Percentiles rank a stretch among this genome's conserved stretches.
These are phyloP conservation scores for Trichoderma asperelloides DNA, from an alignment of 495 filamentous ascomycete species.

Conservation along the genomic window DNA sequence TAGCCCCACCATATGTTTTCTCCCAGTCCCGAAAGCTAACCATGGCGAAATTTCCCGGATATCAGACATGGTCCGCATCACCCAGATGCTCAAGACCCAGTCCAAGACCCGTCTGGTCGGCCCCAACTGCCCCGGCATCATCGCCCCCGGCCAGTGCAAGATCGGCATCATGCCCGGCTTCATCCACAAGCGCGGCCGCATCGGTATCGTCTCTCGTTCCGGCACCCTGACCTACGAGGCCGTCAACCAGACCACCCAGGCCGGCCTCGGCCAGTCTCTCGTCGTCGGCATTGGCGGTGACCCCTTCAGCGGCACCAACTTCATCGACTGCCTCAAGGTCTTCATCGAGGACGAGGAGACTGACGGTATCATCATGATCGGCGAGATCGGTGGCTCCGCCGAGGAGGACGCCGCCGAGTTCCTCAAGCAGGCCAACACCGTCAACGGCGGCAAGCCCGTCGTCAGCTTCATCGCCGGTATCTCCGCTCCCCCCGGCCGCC, in stretches of 20 bases:
- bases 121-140: constrained; percentile 98
- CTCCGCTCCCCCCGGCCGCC: constrained; percentile 85
- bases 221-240: constrained; percentile 99
- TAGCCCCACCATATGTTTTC: not conserved
- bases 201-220: constrained; percentile 96
- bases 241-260: constrained; percentile 97
- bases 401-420: constrained; percentile 96
- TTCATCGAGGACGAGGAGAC: constrained; percentile 95
- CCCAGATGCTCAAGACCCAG: constrained; percentile 95
- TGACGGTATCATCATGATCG: constrained; percentile 99
- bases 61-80: constrained; percentile 97
- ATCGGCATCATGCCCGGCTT: constrained; percentile 99
- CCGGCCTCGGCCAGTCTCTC: constrained; percentile 92
- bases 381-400: constrained; percentile 94
- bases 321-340: constrained; percentile 96
- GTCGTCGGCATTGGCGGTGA: constrained; percentile 98
- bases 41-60: not conserved
- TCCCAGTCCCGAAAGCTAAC: not conserved
- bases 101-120: constrained; percentile 92
- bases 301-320: constrained; percentile 98
- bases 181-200: constrained; percentile 98
- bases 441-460: constrained; percentile 77
- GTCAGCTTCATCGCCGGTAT: constrained; percentile 99
- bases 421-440: constrained; percentile 79
- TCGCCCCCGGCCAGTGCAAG: constrained; percentile 96